Evolutionary conservation across 2,329 filamentous ascomycete species (phyloP), one percentile per base, ranked within the genome.

Genomic region (Cercospora sp.): DNA sequence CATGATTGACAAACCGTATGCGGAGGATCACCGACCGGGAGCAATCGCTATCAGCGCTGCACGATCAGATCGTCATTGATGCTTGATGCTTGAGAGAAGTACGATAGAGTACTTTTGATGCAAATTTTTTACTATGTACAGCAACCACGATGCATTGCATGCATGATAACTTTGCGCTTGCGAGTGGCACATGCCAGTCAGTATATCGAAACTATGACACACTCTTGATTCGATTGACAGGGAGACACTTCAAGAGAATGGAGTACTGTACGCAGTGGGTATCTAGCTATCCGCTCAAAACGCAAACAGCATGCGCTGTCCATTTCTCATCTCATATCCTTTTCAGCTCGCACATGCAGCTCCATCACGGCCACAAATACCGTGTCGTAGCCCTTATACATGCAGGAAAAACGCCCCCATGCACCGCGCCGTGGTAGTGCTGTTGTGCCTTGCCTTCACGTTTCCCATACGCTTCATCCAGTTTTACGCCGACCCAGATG

Each of bases 381-480:
- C 60, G 9, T 62, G 48, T 53, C 23, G 42, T 36, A 36, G 33
- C 33, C 12, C 5, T 12, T 5, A 36, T 36, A 36, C 33, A 36
- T 13, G 33, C 33, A 36, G 28, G 12, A 62, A 48, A 18, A n/a
- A 40, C 16, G 20, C 30, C 7, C 48, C 45, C 30, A 16, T 20
- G 62, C 62, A 31, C 62, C 62, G 30, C 62, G 62, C 62, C 48
- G 51, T 64, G 62, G 31, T 57, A 51, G 45, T 51, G 18, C 45
- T 23, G 45, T 51, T n/a, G 20, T 23, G 45, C 45, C 18, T 51
- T 51, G 45, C 45, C 33, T 23, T 26, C 18, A 13, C 18, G 18
- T 26, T 7, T 20, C 45, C 45, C 20, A 51, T 51, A 13, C 45
- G 20, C 45, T 51, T 51, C 45, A 51, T 51, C 20, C 45, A 51